Evolutionary conservation across 768 basidiomycete genomes (phyloP), one percentile per base, ranked within the genome.

Genomic region (Tephrocybe sp.): DNA sequence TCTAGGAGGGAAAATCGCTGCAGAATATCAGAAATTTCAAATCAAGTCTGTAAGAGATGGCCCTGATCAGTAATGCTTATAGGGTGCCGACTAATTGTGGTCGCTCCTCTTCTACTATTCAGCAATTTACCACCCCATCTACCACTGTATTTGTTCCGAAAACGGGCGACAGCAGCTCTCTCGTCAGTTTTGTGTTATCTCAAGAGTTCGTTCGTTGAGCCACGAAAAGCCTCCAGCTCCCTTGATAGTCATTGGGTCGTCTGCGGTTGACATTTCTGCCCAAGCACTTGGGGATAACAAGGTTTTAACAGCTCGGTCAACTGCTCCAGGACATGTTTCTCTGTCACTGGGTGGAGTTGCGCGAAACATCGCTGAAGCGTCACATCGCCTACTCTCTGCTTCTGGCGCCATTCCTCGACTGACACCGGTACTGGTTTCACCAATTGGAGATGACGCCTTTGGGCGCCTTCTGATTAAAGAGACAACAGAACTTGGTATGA

Each of bases 321-420:
- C 95, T 0, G 79, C 79, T 10, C 93, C 93, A 0, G 97, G 97
- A 9, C 72, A 65, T 11, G 82, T 98, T 21, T 71, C 74, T 14
- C 54, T 95, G 33, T 79, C 87, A 0, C 71, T 90, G 4, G 96
- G 96, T 1, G 96, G 96, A 24, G 96, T 99, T 12, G 94, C 82
- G 0, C 85, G 95, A n/a, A 99, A 99, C 65, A 83, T 99, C 37
- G 90, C 95, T 2, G 94, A 98, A 66, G 91, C 93, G 1, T 79
- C 93, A 5, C 85, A 90, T 64, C 82, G 90, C 24, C 66, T 87
- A 4, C 63, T 85, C 53, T 61, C 70, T 17, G 61, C 71, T 30
- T 30, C 24, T n/a, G n/a, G n/a, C 64, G 63, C 45, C 68, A 58
- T 37, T 5, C 62, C 66, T 37, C 66, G 68, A 6, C 58, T 68